phyloP scores from a whole-genome alignment of 2,329 filamentous ascomycete species.

The Aspergillus pseudoviridinutans region DNA sequence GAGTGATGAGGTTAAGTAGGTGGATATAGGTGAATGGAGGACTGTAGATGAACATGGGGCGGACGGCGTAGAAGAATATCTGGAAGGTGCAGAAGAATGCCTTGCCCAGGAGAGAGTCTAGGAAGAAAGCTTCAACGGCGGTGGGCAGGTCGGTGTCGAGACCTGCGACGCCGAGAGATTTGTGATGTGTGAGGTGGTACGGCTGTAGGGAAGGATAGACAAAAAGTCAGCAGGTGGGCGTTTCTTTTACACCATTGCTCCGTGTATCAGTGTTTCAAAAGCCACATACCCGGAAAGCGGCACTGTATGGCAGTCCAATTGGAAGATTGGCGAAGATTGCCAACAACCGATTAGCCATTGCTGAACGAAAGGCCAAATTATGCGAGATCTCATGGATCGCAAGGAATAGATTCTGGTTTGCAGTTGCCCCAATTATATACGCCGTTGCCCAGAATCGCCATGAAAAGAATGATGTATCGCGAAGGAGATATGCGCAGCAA shows the following conservation, averaged over 20 bases:
- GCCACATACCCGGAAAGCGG: constrained; percentile 74
- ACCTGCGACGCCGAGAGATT: constrained; percentile 93
- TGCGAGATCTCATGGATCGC: constrained; percentile 99
- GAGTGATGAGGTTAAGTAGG: constrained; percentile 71
- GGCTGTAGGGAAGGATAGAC: constrained; percentile 50
- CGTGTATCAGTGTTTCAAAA: not conserved
- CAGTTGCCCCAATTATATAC: constrained; percentile 88
- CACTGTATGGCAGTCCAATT: constrained; percentile 93
- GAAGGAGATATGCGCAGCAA: constrained; percentile 70
- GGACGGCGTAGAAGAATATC: constrained; percentile 96
- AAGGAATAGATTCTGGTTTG: constrained; percentile 97
- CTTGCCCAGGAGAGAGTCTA: constrained; percentile 91
- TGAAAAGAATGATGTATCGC: constrained; percentile 73
- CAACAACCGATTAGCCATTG: constrained; percentile 74
- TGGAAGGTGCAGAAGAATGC: constrained; percentile 99
- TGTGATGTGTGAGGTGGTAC: constrained; percentile 98
- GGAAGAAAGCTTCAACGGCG: constrained; percentile 81
- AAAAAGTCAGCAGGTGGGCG: not conserved
- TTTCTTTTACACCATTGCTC: not conserved
- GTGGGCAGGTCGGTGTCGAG: constrained; percentile 96
- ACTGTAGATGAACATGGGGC: constrained; percentile 90
- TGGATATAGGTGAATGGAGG: constrained; percentile 84
- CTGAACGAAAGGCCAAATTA: constrained; percentile 86
- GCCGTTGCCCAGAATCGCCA: constrained; percentile 81
- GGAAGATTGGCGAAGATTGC: constrained; percentile 94